These are phyloP conservation scores for Zasmidium cellare DNA, from an alignment of 2,329 filamentous ascomycete genomes.

Conservation along the genomic window DNA sequence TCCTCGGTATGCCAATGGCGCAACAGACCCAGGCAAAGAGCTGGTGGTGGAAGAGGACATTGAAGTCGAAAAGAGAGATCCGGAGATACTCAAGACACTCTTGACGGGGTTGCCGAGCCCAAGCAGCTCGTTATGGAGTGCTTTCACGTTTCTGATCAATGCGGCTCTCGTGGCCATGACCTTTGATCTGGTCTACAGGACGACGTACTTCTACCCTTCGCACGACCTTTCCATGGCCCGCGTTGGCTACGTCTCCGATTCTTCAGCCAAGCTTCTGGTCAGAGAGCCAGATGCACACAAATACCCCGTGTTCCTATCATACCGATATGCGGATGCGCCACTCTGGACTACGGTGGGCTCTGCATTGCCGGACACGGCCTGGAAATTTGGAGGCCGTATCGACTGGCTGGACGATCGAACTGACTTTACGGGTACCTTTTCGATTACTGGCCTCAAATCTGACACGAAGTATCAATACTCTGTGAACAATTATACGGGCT, in stretches of 20 bases:
- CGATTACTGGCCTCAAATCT: slow-evolving; percentile 65
- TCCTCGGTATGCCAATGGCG: slow-evolving; percentile 27
- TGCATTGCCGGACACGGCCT: slow-evolving; percentile 53
- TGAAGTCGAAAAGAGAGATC: slow-evolving; percentile 57
- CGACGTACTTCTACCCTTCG: slow-evolving; percentile 67
- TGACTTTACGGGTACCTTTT: slow-evolving; percentile 76
- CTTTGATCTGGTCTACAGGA: slow-evolving; percentile 76
- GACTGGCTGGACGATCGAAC: slow-evolving; percentile 70
- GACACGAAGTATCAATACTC: slow-evolving; percentile 80
- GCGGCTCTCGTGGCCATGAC: slow-evolving; percentile 66
- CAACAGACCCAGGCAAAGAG: slow-evolving; percentile 46
- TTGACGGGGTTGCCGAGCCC: slow-evolving; percentile 75
- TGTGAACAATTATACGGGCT: slow-evolving; percentile 80
- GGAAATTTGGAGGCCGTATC: slow-evolving; percentile 67
- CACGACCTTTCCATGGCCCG: slow-evolving; percentile 82
- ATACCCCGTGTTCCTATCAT: slow-evolving; percentile 74
- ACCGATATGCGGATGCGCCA: slow-evolving; percentile 42
- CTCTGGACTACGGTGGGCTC: slow-evolving; percentile 4
- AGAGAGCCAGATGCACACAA: slow-evolving; percentile 76
- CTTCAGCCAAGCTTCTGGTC: slow-evolving; percentile 76
- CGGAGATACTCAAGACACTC: slow-evolving; percentile 64
- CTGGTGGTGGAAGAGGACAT: slow-evolving; percentile 65
- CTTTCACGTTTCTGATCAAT: slow-evolving; percentile 62
- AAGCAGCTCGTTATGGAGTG: slow-evolving; percentile 65
- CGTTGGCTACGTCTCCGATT: slow-evolving; percentile 81